These are phyloP conservation scores for Aspergillus niger DNA, from an alignment of 2,329 filamentous ascomycete species.

Conservation along the genomic window DNA sequence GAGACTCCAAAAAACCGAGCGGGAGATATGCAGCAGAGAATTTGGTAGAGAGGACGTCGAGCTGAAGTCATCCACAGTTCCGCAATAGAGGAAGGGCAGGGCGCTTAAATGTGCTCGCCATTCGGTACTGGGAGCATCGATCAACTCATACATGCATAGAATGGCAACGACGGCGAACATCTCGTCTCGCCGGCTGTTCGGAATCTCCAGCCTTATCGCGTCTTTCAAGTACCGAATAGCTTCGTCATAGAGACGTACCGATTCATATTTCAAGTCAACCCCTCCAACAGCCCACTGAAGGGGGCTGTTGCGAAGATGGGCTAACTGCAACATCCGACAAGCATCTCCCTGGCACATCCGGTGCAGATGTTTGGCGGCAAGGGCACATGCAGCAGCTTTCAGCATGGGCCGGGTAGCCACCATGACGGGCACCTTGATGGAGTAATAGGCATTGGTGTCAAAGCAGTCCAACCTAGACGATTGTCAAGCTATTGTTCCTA, in stretches of 20 bases:
- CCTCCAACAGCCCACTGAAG: slow-evolving; percentile 9
- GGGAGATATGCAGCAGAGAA: neutral
- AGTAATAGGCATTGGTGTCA: slow-evolving; percentile 31
- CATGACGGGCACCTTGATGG: slow-evolving; percentile 29
- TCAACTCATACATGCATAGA: slow-evolving; percentile 19
- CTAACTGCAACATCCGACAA: slow-evolving; percentile 1
- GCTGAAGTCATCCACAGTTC: neutral
- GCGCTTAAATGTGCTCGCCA: slow-evolving; percentile 22
- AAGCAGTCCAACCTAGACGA: slow-evolving; percentile 30
- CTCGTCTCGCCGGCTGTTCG: slow-evolving; percentile 16
- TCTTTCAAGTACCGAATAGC: slow-evolving; percentile 18
- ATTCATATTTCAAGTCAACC: slow-evolving; percentile 19
- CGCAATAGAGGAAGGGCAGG: slow-evolving; percentile 10
- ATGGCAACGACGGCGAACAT: slow-evolving; percentile 24
- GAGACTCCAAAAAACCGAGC: slow-evolving; percentile 24
- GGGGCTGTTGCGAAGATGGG: neutral
- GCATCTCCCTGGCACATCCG: neutral
- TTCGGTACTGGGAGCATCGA: slow-evolving; percentile 20
- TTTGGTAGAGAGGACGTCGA: neutral
- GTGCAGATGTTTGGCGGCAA: slow-evolving; percentile 31
- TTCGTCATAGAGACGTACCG: slow-evolving; percentile 21
- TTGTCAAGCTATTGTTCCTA: too few species aligned
- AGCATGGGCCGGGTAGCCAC: slow-evolving; percentile 28
- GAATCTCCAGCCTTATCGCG: slow-evolving; percentile 9
- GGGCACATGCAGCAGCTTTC: slow-evolving; percentile 30